A percentile compares a stretch with the other conserved stretches of the same genome.
Evolutionary conservation across 1,284 basidiomycete species (phyloP).

Genomic region (Schizopora paradoxa): DNA sequence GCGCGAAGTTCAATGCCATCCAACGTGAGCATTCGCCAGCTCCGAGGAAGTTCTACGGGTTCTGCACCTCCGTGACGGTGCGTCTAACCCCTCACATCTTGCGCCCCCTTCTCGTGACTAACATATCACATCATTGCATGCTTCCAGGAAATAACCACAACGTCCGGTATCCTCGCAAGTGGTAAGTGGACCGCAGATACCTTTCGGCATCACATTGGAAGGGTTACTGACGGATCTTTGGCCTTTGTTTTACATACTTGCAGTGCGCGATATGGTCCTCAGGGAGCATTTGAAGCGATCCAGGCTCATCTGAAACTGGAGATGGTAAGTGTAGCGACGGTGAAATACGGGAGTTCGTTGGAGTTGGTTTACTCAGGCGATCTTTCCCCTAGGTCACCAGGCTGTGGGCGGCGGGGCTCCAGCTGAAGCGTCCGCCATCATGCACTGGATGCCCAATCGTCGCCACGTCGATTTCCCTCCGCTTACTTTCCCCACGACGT

Average conservation of each 20-base stretch:
- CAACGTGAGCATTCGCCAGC: constrained; percentile 21
- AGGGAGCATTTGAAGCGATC: constrained; percentile 62
- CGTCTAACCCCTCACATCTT: constrained; percentile 19
- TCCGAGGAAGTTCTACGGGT: constrained; percentile 62
- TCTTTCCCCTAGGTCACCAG: too few relatives aligned
- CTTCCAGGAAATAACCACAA: constrained; percentile 63
- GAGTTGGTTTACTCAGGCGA: too few relatives aligned
- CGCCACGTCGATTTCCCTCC: too few relatives aligned
- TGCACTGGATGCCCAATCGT: too few relatives aligned
- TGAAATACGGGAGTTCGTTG: too few relatives aligned
- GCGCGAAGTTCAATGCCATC: constrained; percentile 22
- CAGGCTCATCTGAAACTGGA: constrained; percentile 52
- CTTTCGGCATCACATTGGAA: constrained; percentile 26
- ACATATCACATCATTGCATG: too few relatives aligned
- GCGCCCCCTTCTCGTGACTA: not conserved
- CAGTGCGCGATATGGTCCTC: constrained; percentile 67
- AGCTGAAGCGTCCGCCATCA: too few relatives aligned
- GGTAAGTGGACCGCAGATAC: constrained; percentile 42
- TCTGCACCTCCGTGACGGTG: constrained; percentile 73
- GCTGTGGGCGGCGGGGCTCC: too few relatives aligned
- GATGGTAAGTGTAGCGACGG: too few relatives aligned
- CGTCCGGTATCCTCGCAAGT: constrained; percentile 71
- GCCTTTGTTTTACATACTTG: constrained; percentile 5
- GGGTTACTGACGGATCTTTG: not conserved
- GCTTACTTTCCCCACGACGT: too few relatives aligned